Evolutionary conservation across 208 protist species (phyloP).

Genomic region (Wallacemonas sp.): DNA sequence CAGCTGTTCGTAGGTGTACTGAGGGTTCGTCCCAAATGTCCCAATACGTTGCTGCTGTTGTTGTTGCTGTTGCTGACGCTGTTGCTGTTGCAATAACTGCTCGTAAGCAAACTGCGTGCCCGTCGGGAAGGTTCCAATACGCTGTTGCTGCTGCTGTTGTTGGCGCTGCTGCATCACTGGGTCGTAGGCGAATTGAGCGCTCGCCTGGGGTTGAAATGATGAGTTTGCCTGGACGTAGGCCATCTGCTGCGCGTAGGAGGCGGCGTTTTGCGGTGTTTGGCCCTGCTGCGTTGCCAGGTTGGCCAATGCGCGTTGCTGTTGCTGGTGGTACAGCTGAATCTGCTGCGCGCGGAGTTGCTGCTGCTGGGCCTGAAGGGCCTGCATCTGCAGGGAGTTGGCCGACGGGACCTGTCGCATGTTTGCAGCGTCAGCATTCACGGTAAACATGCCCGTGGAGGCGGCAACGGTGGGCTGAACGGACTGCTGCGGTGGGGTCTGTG

Average conservation of each 20-base stretch:
- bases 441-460: slow-evolving; percentile 6
- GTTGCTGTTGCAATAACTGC: no score
- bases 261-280: background rate
- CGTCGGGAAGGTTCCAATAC: no score
- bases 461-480: background rate
- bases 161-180: background rate
- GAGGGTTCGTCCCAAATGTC: slow-evolving; percentile 42
- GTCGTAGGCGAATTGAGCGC: slow-evolving; percentile 17
- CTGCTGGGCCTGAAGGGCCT: slow-evolving; percentile 29
- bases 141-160: background rate
- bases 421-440: slow-evolving; percentile 26
- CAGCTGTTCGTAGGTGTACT: slow-evolving; percentile 53
- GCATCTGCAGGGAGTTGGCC: slow-evolving; percentile 27
- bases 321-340: slow-evolving; percentile 8
- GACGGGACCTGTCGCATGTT: slow-evolving; percentile 32
- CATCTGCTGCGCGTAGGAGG: slow-evolving; percentile 6
- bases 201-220: no score
- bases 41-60: slow-evolving; percentile 22
- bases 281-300: background rate
- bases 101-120: slow-evolving; percentile 16
- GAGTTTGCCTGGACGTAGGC: slow-evolving; percentile 4
- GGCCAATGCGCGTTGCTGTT: slow-evolving; percentile 4
- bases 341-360: slow-evolving; percentile 15
- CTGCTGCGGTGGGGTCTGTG: slow-evolving; percentile 1
- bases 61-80: slow-evolving; percentile 19